phyloP scores from a whole-genome alignment of 495 filamentous ascomycete species.

The Recurvomyces mirabilis region DNA sequence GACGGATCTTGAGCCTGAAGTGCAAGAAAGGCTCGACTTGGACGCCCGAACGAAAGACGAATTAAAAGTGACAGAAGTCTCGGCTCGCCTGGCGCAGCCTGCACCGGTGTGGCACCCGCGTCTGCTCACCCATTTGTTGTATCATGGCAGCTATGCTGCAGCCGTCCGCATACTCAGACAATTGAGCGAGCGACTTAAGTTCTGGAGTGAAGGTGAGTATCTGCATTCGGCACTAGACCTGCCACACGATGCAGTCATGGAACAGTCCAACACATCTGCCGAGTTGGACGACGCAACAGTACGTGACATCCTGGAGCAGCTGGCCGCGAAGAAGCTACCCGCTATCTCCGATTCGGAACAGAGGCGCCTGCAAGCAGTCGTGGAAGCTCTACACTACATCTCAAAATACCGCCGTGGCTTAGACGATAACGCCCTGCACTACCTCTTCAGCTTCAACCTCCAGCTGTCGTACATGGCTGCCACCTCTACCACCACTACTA shows the following conservation, averaged over 20 bases:
- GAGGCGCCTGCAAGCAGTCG: conserved; percentile 2
- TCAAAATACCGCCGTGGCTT: conserved; percentile 11
- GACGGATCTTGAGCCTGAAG: conserved; percentile 58
- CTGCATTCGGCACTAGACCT: conserved; percentile 73
- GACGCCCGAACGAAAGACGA: conserved; percentile 16
- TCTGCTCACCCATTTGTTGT: conserved; percentile 77
- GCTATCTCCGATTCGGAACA: conserved; percentile 6
- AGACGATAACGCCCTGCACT: conserved; percentile 11
- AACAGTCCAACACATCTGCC: conserved; percentile 26
- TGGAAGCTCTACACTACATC: conserved; percentile 12
- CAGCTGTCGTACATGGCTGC: conserved; percentile 3
- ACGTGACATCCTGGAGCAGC: conserved; percentile 7
- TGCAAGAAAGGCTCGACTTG: conserved; percentile 48
- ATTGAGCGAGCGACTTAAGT: conserved; percentile 71
- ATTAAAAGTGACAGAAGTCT: neutral
- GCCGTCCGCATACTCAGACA: conserved; percentile 66
- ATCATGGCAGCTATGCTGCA: conserved; percentile 61
- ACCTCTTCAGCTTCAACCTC: conserved; percentile 15
- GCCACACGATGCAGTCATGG: conserved; percentile 52
- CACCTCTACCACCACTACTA: neutral
- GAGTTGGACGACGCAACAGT: neutral
- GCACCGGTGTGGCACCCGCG: conserved; percentile 90
- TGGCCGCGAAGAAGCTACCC: conserved; percentile 15
- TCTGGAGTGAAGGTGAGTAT: conserved; percentile 68
- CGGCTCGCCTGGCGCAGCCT: conserved; percentile 64